phyloP scores from a whole-genome alignment of 805 yeast genomes.

The Tetrapisispora phaffii region DNA sequence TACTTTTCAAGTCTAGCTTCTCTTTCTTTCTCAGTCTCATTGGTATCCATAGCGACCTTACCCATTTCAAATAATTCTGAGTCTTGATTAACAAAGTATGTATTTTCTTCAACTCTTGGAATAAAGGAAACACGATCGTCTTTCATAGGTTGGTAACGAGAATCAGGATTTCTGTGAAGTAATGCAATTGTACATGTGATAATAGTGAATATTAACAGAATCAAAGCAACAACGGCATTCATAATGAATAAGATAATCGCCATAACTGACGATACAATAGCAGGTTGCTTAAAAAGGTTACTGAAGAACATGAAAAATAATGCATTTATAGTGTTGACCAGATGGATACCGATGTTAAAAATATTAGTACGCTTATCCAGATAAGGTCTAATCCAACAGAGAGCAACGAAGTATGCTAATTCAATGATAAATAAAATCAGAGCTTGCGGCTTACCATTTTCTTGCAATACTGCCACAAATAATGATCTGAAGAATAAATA shows the following conservation, averaged over 20 bases:
- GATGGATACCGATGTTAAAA: constrained; percentile 80
- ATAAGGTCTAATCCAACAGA: constrained; percentile 74
- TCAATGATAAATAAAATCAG: constrained; percentile 69
- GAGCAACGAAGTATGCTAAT: constrained; percentile 50
- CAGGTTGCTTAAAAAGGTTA: constrained; percentile 71
- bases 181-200: constrained; percentile 80
- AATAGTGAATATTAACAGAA: constrained; percentile 74
- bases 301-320: constrained; percentile 85
- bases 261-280: constrained; percentile 81
- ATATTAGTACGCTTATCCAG: constrained; percentile 91
- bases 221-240: constrained; percentile 81
- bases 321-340: constrained; percentile 72
- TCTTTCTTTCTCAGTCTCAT: constrained; percentile 27
- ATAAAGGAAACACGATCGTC: constrained; percentile 96
- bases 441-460: constrained; percentile 73
- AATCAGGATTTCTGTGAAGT: constrained; percentile 84
- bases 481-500: constrained; percentile 68
- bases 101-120: constrained; percentile 38
- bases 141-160: constrained; percentile 89
- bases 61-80: constrained; percentile 29
- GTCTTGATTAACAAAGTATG: constrained; percentile 18
- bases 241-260: constrained; percentile 82
- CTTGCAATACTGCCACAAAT: constrained; percentile 79
- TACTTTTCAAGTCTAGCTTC: constrained; percentile 17
- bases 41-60: constrained; percentile 30